Evolutionary conservation across 2,329 filamentous ascomycete genomes (phyloP).

Genomic region (Aspergillus pseudoviridinutans): DNA sequence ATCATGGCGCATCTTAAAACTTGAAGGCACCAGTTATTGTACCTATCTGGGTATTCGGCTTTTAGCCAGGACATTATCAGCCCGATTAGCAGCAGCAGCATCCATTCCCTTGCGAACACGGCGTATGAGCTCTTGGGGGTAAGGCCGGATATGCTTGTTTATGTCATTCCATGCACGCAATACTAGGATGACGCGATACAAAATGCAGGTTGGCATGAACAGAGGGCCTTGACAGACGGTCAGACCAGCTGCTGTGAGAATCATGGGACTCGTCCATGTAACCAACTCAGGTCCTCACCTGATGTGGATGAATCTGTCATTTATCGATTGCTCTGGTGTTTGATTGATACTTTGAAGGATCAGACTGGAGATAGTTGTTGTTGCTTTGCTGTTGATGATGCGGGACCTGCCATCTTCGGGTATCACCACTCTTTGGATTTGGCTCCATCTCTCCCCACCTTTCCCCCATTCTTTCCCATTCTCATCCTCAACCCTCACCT

Average conservation of each 20-base stretch:
- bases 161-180: conserved; percentile 14
- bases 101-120: no score
- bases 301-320: neutral
- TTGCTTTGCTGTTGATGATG: neutral
- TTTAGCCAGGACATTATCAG: neutral
- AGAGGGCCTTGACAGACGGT: neutral
- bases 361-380: neutral
- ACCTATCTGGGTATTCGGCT: neutral
- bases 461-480: neutral
- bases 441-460: neutral
- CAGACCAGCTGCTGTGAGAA: neutral
- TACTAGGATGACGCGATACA: conserved; percentile 12
- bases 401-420: neutral
- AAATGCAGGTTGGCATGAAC: neutral
- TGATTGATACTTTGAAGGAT: neutral
- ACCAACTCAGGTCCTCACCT: neutral
- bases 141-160: conserved; percentile 4
- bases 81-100: no score
- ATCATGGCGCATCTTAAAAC: neutral
- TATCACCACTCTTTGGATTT: no score
- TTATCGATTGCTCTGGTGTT: neutral
- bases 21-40: neutral
- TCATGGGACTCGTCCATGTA: neutral
- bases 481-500: neutral
- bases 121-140: neutral